phyloP scores from a whole-genome alignment of 1,284 basidiomycete species.

The Austropuccinia psidii region DNA sequence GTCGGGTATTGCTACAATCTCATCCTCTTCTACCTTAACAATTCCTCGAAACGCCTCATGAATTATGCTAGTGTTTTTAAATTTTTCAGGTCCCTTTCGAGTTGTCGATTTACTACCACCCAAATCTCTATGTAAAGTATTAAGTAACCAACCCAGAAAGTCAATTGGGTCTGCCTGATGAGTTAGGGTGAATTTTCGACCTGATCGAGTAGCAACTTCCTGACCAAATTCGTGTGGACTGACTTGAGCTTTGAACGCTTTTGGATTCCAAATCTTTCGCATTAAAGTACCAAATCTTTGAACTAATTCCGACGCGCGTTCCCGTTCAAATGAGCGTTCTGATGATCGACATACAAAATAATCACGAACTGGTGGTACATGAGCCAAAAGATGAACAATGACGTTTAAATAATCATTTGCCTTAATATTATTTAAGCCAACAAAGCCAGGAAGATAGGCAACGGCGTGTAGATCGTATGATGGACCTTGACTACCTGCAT shows the following conservation, averaged over 20 bases:
- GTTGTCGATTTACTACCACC: slow-evolving; percentile 55
- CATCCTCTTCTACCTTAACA: slow-evolving; percentile 84
- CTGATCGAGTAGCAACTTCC: slow-evolving; percentile 80
- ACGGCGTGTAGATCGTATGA: slow-evolving; percentile 75
- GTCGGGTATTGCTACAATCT: slow-evolving; percentile 65
- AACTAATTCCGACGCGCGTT: slow-evolving; percentile 61
- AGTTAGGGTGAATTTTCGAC: slow-evolving; percentile 81
- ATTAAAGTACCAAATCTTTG: slow-evolving; percentile 62
- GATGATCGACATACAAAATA: slow-evolving; percentile 53
- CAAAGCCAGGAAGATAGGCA: slow-evolving; percentile 83
- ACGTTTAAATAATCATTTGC: slow-evolving; percentile 96
- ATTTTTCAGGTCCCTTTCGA: neutral
- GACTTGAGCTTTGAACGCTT: slow-evolving; percentile 93
- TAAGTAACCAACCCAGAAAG: slow-evolving; percentile 91
- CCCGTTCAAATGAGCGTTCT: slow-evolving; percentile 26
- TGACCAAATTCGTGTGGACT: slow-evolving; percentile 97
- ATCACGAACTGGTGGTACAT: slow-evolving; percentile 81
- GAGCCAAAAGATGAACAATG: slow-evolving; percentile 83
- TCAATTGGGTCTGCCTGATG: slow-evolving; percentile 93
- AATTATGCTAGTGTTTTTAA: slow-evolving; percentile 61
- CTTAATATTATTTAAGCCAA: slow-evolving; percentile 97
- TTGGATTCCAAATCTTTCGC: slow-evolving; percentile 91
- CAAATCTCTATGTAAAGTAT: slow-evolving; percentile 81
- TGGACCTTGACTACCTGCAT: slow-evolving; percentile 42
- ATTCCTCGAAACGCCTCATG: slow-evolving; percentile 92